Evolutionary conservation across 2,329 filamentous ascomycete genomes (phyloP), one percentile per base, ranked within the genome.

Genomic region (Cladophialophora carrionii): DNA sequence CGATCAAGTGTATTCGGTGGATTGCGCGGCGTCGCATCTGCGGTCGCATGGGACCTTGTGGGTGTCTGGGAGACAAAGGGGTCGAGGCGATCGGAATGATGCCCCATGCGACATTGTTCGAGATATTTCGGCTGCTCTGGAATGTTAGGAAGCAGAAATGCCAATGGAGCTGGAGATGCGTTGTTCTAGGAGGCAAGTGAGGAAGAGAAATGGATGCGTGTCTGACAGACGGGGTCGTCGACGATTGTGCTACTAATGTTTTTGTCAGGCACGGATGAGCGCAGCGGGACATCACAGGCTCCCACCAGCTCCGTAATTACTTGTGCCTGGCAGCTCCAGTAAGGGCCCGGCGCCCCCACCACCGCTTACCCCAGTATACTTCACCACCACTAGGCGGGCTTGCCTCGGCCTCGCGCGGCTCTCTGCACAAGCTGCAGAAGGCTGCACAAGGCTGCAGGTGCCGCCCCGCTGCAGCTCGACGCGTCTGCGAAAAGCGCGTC

Each of bases 31-130:
- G 54, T 68, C 48, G 53, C 57, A 62, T 63, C 49, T 31, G 57
- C 24, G 54, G 31, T 49, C 12, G 57, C 46, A 22, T 34, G 43
- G 49, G 49, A 51, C 57, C 51, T 63, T 37, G 26, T 57, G n/a
- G 57, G 61, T 58, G 46, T 65, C 61, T 59, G 48, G 12, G 49
- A 55, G 34, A 51, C 46, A 26, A 61, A 65, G 29, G 61, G 61
- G 61, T 62, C 61, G 61, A 59, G 14, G 52, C 57, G 53, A 56
- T 57, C 53, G 53, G 53, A 60, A 31, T 41, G n/a, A 63, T 58
- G 61, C 34, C 57, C 49, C 63, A 68, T 66, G 61, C 63, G 63
- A 66, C 66, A 68, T 68, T 62, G 57, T 61, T 57, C 22, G 34
- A 59, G 41, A 37, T 64, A 53, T 31, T 49, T 55, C 57, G 55